Conservation (phyloP, 1,284 basidiomycete species). For the Ceratobasidium sp. region DNA sequence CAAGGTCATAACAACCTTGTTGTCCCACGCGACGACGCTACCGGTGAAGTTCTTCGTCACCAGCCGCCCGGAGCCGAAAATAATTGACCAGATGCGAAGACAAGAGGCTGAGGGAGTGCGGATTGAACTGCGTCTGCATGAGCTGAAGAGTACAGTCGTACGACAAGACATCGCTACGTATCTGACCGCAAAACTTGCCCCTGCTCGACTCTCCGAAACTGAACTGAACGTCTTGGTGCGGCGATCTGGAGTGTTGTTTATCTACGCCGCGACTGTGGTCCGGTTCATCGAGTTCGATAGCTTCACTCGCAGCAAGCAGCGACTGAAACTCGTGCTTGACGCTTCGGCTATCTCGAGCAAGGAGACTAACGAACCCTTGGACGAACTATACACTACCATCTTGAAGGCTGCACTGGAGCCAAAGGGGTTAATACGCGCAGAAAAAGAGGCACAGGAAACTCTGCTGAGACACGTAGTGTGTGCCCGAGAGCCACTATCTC, state of each 20-base stretch:
- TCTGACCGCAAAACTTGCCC: background rate
- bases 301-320: background rate
- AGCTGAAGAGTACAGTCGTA: background rate
- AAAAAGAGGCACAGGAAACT: background rate
- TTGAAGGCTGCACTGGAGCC: background rate
- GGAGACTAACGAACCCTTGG: background rate
- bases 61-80: conserved; percentile 2
- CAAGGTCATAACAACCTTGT: background rate
- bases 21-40: background rate
- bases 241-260: conserved; percentile 21
- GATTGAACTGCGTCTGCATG: background rate
- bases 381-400: background rate
- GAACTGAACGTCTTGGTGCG: background rate
- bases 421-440: background rate
- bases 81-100: background rate
- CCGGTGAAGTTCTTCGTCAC: conserved; percentile 1
- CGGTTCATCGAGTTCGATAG: background rate
- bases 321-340: background rate
- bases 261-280: conserved; percentile 21
- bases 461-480: background rate
- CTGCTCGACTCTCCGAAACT: too few species aligned
- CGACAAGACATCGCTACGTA: background rate
- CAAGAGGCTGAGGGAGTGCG: background rate
- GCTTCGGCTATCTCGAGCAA: background rate
- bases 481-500: background rate